phyloP scores from a whole-genome alignment of 192 early-diverging fungal genomes.

The Linnemannia elongata region DNA sequence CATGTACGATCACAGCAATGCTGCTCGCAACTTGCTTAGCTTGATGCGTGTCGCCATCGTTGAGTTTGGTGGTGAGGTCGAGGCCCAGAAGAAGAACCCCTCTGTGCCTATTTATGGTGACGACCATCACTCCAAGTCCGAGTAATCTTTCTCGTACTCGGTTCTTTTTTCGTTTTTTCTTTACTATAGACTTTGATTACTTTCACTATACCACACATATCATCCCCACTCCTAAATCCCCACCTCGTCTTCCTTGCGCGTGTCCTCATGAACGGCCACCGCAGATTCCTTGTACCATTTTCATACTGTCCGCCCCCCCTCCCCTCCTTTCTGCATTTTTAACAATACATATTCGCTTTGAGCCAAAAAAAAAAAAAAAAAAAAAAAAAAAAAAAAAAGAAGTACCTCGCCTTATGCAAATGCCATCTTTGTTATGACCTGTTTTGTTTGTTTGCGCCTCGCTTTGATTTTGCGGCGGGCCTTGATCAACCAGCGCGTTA shows the following conservation, averaged over 20 bases:
- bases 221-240: not conserved
- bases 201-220: not conserved
- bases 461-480: not conserved
- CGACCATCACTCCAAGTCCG: conserved; percentile 37
- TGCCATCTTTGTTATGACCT: too few relatives aligned
- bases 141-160: conserved; percentile 8
- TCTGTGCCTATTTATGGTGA: conserved; percentile 48
- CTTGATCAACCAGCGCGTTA: not conserved
- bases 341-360: not conserved
- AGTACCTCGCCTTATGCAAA: not conserved
- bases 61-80: conserved; percentile 65
- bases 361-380: not conserved
- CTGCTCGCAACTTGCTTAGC: conserved; percentile 90
- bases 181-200: not conserved
- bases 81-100: conserved; percentile 59
- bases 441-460: not conserved
- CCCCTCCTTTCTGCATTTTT: not conserved
- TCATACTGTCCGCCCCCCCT: not conserved
- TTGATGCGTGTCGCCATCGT: conserved; percentile 81
- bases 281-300: conserved; percentile 9
- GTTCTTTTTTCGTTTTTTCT: not conserved
- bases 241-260: conserved; percentile 5
- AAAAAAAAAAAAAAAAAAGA: not conserved
- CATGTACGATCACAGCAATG: conserved; percentile 94
- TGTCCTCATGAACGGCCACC: conserved; percentile 8